phyloP scores from a whole-genome alignment of 1,284 basidiomycete species.

The Irpex sp. region DNA sequence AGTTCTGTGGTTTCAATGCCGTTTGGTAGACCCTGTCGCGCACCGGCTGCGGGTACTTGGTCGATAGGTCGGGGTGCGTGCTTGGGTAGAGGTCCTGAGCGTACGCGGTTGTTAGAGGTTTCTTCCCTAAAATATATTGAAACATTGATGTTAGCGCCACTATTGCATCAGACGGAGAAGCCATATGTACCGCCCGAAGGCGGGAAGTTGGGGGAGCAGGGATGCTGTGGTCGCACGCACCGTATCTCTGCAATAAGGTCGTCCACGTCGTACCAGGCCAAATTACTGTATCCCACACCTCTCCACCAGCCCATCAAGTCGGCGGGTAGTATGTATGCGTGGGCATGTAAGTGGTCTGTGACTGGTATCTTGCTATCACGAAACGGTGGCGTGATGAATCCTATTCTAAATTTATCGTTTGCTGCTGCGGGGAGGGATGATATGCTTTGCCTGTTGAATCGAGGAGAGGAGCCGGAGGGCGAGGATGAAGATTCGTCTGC shows the following conservation, averaged over 20 bases:
- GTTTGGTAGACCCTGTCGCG: conserved; percentile 59
- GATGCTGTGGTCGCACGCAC: conserved; percentile 34
- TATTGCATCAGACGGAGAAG: background rate
- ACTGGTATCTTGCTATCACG: conserved; percentile 72
- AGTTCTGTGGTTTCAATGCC: conserved; percentile 58
- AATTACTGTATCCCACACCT: conserved; percentile 56
- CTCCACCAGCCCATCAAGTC: conserved; percentile 73
- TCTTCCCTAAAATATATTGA: conserved; percentile 47
- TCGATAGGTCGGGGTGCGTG: conserved; percentile 62
- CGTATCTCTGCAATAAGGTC: conserved; percentile 78
- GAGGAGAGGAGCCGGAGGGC: conserved; percentile 18
- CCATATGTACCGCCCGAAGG: background rate
- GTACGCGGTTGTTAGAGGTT: conserved; percentile 70
- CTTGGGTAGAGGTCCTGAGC: conserved; percentile 50
- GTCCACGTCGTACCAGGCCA: conserved; percentile 74
- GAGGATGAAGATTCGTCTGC: conserved; percentile 27
- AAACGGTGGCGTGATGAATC: conserved; percentile 75
- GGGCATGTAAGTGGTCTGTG: conserved; percentile 72
- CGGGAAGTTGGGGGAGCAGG: background rate
- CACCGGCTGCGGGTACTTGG: conserved; percentile 61
- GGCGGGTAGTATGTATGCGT: conserved; percentile 62
- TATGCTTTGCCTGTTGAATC: conserved; percentile 19
- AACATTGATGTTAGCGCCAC: background rate
- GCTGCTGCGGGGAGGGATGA: conserved; percentile 10
- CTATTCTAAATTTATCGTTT: conserved; percentile 46